A percentile compares a stretch with the other conserved stretches of the same genome.
Conservation (phyloP, 2,329 filamentous ascomycete genomes). For the Ophiosphaerella herpotricha region DNA sequence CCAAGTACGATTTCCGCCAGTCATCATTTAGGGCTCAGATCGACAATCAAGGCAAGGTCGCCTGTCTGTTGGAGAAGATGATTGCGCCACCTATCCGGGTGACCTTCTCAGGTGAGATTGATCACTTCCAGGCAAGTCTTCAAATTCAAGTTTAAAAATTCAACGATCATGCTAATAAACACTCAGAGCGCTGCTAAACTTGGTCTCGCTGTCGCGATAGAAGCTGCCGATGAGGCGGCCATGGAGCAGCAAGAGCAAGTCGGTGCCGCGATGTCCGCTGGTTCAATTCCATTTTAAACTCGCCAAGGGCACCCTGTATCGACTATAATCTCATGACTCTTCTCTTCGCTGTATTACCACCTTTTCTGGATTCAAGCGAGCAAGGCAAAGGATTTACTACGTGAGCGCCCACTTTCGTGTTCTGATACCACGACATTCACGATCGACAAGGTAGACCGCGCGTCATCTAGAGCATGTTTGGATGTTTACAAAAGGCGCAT, state of each 20-base stretch:
- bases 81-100: slow-evolving; percentile 90
- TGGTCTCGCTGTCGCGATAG: slow-evolving; percentile 81
- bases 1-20: slow-evolving; percentile 97
- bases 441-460: slow-evolving; percentile 31
- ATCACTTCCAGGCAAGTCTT: slow-evolving; percentile 84
- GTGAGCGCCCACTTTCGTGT: slow-evolving; percentile 26
- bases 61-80: slow-evolving; percentile 91
- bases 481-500: slow-evolving; percentile 31
- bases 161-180: background rate
- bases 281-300: slow-evolving; percentile 48
- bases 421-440: slow-evolving; percentile 25
- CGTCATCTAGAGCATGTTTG: slow-evolving; percentile 17
- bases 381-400: slow-evolving; percentile 14
- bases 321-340: slow-evolving; percentile 43
- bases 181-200: slow-evolving; percentile 89
- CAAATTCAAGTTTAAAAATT: background rate
- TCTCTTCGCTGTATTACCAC: slow-evolving; percentile 49
- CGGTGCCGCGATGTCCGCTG: slow-evolving; percentile 29
- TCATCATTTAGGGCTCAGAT: slow-evolving; percentile 95
- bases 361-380: slow-evolving; percentile 33
- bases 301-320: slow-evolving; percentile 28
- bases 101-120: slow-evolving; percentile 95
- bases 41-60: slow-evolving; percentile 92
- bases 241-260: slow-evolving; percentile 47
- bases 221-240: slow-evolving; percentile 47